Percentiles rank a stretch among this genome's conserved stretches.
phyloP scores from a whole-genome alignment of 2,329 filamentous ascomycete genomes.

The Sporothrix curviconia region DNA sequence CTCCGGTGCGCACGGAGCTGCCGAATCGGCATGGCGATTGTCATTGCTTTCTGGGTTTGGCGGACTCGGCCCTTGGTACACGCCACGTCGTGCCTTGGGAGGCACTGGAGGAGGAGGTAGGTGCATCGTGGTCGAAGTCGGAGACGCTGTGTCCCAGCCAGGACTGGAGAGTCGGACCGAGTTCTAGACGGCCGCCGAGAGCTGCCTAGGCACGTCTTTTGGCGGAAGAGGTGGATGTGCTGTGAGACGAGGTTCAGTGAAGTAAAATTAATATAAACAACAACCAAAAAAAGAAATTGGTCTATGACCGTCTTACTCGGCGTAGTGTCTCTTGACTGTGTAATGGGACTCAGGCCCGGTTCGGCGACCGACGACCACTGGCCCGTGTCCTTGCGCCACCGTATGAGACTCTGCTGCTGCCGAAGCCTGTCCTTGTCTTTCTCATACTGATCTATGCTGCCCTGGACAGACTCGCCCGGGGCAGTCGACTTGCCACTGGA shows the following conservation, averaged over 20 bases:
- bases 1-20: background rate
- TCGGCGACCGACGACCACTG: conserved; percentile 48
- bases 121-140: background rate
- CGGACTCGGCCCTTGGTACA: no score
- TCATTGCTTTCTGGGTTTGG: no score
- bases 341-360: conserved; percentile 43
- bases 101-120: background rate
- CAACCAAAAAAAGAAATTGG: no score
- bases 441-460: conserved; percentile 39
- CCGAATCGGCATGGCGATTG: background rate
- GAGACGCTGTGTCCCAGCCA: background rate
- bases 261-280: background rate
- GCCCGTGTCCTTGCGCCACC: conserved; percentile 39
- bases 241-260: no score
- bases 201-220: background rate
- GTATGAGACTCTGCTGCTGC: conserved; percentile 29
- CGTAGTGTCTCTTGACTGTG: conserved; percentile 32
- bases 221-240: background rate
- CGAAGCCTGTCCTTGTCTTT: conserved; percentile 33
- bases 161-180: background rate
- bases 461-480: conserved; percentile 28
- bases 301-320: conserved; percentile 9
- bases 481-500: conserved; percentile 12
- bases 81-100: background rate
- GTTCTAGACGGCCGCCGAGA: background rate